phyloP scores from a whole-genome alignment of 1,139 yeast species.

The Lizanozyma gosingica region DNA sequence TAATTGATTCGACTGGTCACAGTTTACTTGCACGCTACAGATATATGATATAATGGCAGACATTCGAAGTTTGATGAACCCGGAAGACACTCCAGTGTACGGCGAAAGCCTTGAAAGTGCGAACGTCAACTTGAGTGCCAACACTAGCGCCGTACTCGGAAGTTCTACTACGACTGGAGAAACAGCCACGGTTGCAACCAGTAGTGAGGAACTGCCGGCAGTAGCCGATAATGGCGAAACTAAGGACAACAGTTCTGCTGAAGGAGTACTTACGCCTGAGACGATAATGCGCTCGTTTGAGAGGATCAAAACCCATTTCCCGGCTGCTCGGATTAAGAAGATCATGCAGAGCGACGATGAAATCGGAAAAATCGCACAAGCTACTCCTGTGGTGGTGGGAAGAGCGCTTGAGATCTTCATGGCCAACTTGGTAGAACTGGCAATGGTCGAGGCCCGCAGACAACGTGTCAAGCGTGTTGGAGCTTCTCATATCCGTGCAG shows the following conservation, averaged over 20 bases:
- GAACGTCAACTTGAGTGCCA: too few relatives aligned
- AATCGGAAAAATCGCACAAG: constrained; percentile 97
- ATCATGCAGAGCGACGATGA: constrained; percentile 98
- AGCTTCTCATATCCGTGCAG: constrained; percentile 75
- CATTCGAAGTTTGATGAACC: not conserved
- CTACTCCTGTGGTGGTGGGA: constrained; percentile 95
- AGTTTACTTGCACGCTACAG: too few relatives aligned
- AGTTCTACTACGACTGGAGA: not conserved
- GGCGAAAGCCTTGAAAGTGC: not conserved
- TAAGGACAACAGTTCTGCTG: not conserved
- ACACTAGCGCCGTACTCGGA: not conserved
- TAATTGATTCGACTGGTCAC: too few relatives aligned
- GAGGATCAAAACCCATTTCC: constrained; percentile 83
- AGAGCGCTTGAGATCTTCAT: constrained; percentile 88
- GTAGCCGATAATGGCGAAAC: not conserved
- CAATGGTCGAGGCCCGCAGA: constrained; percentile 68
- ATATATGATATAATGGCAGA: not conserved
- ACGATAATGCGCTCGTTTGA: constrained; percentile 30
- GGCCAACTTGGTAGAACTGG: constrained; percentile 80
- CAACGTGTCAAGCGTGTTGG: constrained; percentile 76
- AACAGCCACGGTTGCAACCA: not conserved
- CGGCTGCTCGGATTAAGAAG: constrained; percentile 93
- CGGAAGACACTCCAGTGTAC: not conserved
- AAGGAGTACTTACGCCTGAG: constrained; percentile 14
- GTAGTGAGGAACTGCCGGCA: not conserved